Base-by-base conservation (phyloP, 148 eudicot species). In the Rhododendron kiyosumense region DNA sequence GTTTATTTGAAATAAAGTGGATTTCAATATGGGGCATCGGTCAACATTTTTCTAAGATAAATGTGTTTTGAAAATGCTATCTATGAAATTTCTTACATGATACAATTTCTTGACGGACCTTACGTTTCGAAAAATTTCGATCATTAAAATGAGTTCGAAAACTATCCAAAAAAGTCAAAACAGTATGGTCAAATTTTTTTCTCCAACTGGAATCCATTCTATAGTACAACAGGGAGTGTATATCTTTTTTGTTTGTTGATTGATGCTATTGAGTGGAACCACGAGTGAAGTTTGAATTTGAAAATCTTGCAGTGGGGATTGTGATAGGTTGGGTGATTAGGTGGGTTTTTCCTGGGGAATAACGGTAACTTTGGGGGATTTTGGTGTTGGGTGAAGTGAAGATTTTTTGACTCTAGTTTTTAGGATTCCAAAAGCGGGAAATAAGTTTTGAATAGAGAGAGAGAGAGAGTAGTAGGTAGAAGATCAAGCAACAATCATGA, bases 261-360 rank as follows among this genome's bases (percentile, higher is more conserved):
- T 57, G 26, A 2, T 82, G 45, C 59, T 57, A 28, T 28, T 63
- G 48, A 26, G 73, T 36, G 57, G 13, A 54, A 12, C 5, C 13
- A 84, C 52, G 34, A 81, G 51, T 81, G 78, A 74, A 81, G 82
- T 88, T 90, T 85, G 90, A 90, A 90, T 90, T 90, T 90, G 92
- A 90, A 90, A 87, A 5, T 11, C 13, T 81, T 86, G 81, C 82
- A 67, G 82, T 34, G 88, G 88, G 61, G 49, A 3, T 36, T 36
- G 38, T 2, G 80, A 34, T n/a, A 11, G 51, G 46, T 14, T 2
- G 34, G 54, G 38, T 36, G 38, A 36, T 36, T 36, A 36, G 38
- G 4, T 2, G 38, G 38, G 38, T 63, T 1, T 30, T 81, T 81
- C 2, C 38, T 15, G 17, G 26, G 48, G 36, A 41, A 7, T 38